Evolutionary conservation across 139 green algal genomes (phyloP), one percentile per base, ranked within the genome.

Genomic region (Nannochloris sp.): DNA sequence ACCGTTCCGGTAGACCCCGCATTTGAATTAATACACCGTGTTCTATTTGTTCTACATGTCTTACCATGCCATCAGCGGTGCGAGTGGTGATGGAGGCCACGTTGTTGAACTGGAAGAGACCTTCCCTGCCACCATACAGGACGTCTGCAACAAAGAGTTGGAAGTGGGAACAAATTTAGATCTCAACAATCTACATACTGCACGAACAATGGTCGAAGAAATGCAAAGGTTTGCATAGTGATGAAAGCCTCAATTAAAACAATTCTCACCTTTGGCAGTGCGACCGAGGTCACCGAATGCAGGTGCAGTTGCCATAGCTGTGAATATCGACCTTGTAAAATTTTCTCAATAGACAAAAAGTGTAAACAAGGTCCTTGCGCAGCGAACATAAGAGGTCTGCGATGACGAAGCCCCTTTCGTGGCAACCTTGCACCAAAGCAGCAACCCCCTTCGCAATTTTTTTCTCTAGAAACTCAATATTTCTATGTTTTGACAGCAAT

Each of bases 61-160:
- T 71, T 60, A 84, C 78, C 72, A 85, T 71, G 24, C 78, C 78
- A 71, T 85, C 78, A 30, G 68, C 63, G 1, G 78, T 85, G 23
- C 45, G 78, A 36, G 42, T 79, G 55, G 63, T 64, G 3, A 84
- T 32, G n/a, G 57, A 76, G 29, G 78, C 33, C 1, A 73, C 46
- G 42, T 81, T 71, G 31, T 81, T 55, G 57, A 71, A 81, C 56
- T 78, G 67, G 42, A 76, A 85, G 9, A 74, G 60, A 25, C 78
- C 78, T 30, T 46, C 56, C 45, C 64, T 63, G 44, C 57, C 39
- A 42, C 78, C 78, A 37, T 79, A 79, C 6, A 85, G 72, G 33
- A 85, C 46, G 4, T 85, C 78, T 85, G 72, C 68, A 62, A 12
- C 0, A 7, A 39, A n/a, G 13, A 60, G 6, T 23, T 15, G 13